These are phyloP conservation scores for Xylariaceae sp. DNA, from an alignment of 2,329 filamentous ascomycete species.

Conservation along the genomic window DNA sequence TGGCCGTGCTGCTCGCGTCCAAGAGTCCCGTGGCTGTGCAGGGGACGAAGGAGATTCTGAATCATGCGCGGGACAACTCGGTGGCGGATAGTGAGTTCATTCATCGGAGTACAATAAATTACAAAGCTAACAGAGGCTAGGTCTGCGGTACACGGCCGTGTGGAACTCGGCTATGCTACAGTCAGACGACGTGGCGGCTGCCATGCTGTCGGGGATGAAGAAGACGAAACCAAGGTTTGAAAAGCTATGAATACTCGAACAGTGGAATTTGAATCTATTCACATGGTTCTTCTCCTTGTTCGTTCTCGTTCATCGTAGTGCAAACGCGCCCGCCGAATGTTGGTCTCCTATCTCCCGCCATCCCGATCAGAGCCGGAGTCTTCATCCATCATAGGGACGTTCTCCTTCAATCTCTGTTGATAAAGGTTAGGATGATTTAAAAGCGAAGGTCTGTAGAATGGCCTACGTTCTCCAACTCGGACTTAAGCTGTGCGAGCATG, in stretches of 20 bases:
- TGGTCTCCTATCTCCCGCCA: constrained; percentile 22
- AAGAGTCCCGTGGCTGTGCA: constrained; percentile 69
- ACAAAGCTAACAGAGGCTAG: constrained; percentile 33
- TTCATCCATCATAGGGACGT: constrained; percentile 42
- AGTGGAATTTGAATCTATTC: too few species aligned
- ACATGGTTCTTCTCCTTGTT: too few species aligned
- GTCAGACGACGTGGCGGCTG: constrained; percentile 67
- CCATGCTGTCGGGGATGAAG: constrained; percentile 69
- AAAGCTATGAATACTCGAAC: constrained; percentile 78
- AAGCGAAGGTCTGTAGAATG: too few species aligned
- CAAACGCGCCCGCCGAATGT: too few species aligned
- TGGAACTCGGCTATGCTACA: constrained; percentile 87
- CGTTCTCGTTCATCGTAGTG: too few species aligned
- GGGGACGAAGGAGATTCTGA: constrained; percentile 29
- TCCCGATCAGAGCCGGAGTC: constrained; percentile 47
- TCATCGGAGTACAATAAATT: constrained; percentile 4
- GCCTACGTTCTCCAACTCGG: constrained; percentile 59
- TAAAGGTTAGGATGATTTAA: constrained; percentile 19
- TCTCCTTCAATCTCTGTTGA: constrained; percentile 45
- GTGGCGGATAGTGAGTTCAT: constrained; percentile 63
- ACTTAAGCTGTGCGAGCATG: constrained; percentile 63
- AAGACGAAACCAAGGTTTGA: constrained; percentile 78
- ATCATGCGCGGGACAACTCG: constrained; percentile 62
- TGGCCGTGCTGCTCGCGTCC: constrained; percentile 51
- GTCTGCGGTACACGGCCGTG: constrained; percentile 73